These are phyloP conservation scores for Phlebiopsis flavidoalba DNA, from an alignment of 768 basidiomycete species.

Conservation along the genomic window DNA sequence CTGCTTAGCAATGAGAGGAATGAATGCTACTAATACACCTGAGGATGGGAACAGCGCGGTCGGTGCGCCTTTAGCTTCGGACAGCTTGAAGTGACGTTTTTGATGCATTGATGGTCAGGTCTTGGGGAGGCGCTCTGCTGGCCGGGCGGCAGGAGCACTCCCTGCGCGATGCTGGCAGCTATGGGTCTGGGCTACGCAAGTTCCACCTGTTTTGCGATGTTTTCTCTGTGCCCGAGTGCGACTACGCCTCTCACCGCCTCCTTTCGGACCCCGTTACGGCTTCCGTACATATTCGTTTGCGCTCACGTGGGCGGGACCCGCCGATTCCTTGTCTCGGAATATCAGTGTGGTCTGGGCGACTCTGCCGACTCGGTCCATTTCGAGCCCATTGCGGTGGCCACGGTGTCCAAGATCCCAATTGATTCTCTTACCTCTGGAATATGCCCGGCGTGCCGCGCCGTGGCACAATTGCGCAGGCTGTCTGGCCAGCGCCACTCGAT, in stretches of 20 bases:
- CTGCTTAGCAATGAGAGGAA: too few relatives aligned
- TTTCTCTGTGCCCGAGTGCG: slow-evolving; percentile 25
- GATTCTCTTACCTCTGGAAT: too few relatives aligned
- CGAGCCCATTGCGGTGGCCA: slow-evolving; percentile 25
- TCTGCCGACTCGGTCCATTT: slow-evolving; percentile 13
- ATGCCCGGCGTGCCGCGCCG: too few relatives aligned
- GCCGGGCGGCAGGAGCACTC: slow-evolving; percentile 19
- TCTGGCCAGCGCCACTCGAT: slow-evolving; percentile 34
- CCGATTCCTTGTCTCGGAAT: neutral
- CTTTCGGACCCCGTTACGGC: too few relatives aligned
- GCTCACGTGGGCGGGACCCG: too few relatives aligned
- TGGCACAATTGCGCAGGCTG: slow-evolving; percentile 33
- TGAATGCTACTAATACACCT: too few relatives aligned
- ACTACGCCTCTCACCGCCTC: slow-evolving; percentile 24
- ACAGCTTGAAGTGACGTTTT: too few relatives aligned
- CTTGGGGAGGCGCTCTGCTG: too few relatives aligned
- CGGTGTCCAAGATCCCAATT: slow-evolving; percentile 29
- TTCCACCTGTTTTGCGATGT: slow-evolving; percentile 29
- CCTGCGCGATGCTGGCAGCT: slow-evolving; percentile 14
- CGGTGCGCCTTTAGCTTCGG: too few relatives aligned
- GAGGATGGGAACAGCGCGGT: too few relatives aligned
- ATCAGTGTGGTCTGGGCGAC: slow-evolving; percentile 2
- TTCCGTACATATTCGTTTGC: slow-evolving; percentile 26
- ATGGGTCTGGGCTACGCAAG: slow-evolving; percentile 24
- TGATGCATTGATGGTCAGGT: too few relatives aligned